Base-by-base conservation (phyloP, 108 stramenopile genomes). In the Cyclostephanos tholiformis region DNA sequence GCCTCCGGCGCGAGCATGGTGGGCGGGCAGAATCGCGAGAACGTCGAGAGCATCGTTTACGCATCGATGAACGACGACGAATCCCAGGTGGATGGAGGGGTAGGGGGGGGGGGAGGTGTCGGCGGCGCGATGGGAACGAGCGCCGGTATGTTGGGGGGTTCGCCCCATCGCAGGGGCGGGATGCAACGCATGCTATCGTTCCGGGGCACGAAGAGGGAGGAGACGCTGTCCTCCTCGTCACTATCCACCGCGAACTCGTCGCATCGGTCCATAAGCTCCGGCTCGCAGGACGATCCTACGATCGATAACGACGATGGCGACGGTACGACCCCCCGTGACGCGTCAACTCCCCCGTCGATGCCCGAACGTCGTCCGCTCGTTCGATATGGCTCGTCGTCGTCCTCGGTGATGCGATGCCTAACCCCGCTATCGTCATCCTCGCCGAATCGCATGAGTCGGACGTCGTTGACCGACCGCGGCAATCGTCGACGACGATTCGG, bases 161-260 rank as follows among this genome's bases (percentile, higher is more conserved):
- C 41, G 63, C 25, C 72, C 11, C 62, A 69, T 17, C 27, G 27
- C 11, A 71, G 63, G 27, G 41, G 63, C 27, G 23, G 50, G 20
- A 46, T 67, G 60, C 70, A 44, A 29, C 61, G 76, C 30, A 77
- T 76, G 77, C 60, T 79, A 11, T 76, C 69, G 16, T 80, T 76
- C 61, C 73, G 60, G 48, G 67, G 82, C 27, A 79, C 62, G 59
- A 72, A 51, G 16, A 25, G 67, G 13, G 66, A 83, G 13, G 65
- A 50, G 0, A 64, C n/a, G 19, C 6, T 20, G 41, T 25, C 69
- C 29, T 60, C 69, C 25, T 19, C 27, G 13, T 69, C 69, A 26
- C n/a, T 69, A 17, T 53, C 51, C 29, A 57, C 70, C 35, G 48
- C 62, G 8, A 49, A 67, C n/a, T 74, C 72, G 12, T 74, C 68